Evolutionary conservation across 306 rosid genomes (phyloP).

Genomic region (Prunus armeniaca): DNA sequence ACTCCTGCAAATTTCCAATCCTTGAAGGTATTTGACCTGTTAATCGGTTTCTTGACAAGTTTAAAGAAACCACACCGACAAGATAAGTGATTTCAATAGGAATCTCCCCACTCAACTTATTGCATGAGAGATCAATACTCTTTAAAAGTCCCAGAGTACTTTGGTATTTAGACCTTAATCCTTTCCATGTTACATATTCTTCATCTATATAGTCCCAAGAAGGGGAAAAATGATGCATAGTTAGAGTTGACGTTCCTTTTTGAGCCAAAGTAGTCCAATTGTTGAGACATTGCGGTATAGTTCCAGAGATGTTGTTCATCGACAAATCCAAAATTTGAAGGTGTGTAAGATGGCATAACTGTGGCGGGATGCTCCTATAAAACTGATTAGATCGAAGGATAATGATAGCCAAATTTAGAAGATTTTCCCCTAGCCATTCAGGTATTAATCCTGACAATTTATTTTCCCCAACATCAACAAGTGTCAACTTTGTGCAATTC

Average conservation of each 20-base stretch:
- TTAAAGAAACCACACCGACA: background rate
- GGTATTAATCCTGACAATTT: background rate
- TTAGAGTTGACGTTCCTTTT: background rate
- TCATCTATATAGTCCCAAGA: background rate
- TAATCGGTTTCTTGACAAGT: slow-evolving; percentile 18
- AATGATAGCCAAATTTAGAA: background rate
- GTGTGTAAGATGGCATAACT: background rate
- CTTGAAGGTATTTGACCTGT: slow-evolving; percentile 26
- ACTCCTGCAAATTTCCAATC: background rate
- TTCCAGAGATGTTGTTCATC: background rate
- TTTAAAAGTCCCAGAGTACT: background rate
- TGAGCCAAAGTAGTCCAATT: background rate
- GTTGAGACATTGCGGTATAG: slow-evolving; percentile 17
- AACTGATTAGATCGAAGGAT: slow-evolving; percentile 4
- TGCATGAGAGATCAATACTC: background rate
- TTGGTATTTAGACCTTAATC: background rate
- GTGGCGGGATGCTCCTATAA: background rate
- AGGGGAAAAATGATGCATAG: accelerated
- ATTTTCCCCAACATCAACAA: background rate
- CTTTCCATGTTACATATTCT: background rate
- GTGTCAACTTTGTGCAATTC: background rate
- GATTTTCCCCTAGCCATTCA: background rate
- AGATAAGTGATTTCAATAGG: background rate
- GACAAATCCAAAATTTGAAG: slow-evolving; percentile 2
- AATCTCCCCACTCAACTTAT: background rate